These are phyloP conservation scores for Eutrema heterophyllum DNA, from an alignment of 345 rosid species.

Conservation along the genomic window DNA sequence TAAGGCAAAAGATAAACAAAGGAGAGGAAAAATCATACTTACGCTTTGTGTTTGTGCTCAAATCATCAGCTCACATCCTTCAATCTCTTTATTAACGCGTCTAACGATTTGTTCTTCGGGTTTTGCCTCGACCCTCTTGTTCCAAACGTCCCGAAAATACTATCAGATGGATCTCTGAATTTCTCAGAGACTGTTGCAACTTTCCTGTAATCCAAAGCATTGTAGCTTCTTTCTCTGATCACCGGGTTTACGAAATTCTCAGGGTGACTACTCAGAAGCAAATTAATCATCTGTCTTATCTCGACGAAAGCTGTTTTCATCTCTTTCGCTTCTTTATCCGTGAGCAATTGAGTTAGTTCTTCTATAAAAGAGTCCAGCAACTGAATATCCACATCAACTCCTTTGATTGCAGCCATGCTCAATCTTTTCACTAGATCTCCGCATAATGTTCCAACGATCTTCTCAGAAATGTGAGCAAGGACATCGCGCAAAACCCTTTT, in stretches of 20 bases:
- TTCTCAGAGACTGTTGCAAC: constrained; percentile 79
- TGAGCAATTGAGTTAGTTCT: constrained; percentile 54
- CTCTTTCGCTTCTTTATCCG: constrained; percentile 75
- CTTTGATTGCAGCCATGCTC: constrained; percentile 71
- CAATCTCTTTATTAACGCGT: constrained; percentile 80
- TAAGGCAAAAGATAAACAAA: constrained; percentile 13
- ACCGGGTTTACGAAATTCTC: constrained; percentile 86
- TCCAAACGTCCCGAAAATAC: constrained; percentile 89
- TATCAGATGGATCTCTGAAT: constrained; percentile 80
- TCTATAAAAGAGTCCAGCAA: constrained; percentile 87
- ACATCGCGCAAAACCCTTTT: constrained; percentile 79
- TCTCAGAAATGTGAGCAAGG: constrained; percentile 80
- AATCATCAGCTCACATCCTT: constrained; percentile 66
- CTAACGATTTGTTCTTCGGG: constrained; percentile 90
- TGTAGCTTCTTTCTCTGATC: constrained; percentile 85
- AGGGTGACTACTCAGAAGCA: constrained; percentile 86
- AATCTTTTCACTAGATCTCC: constrained; percentile 86
- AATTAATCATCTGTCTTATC: constrained; percentile 73
- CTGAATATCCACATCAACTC: constrained; percentile 75
- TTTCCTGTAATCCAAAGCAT: constrained; percentile 70
- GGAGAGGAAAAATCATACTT: constrained; percentile 10
- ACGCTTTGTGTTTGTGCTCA: constrained; percentile 23
- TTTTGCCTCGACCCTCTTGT: constrained; percentile 82
- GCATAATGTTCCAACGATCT: constrained; percentile 55
- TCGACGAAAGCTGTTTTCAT: constrained; percentile 75